Evolutionary conservation across 768 basidiomycete species (phyloP).

Genomic region (Trametes cubensis): DNA sequence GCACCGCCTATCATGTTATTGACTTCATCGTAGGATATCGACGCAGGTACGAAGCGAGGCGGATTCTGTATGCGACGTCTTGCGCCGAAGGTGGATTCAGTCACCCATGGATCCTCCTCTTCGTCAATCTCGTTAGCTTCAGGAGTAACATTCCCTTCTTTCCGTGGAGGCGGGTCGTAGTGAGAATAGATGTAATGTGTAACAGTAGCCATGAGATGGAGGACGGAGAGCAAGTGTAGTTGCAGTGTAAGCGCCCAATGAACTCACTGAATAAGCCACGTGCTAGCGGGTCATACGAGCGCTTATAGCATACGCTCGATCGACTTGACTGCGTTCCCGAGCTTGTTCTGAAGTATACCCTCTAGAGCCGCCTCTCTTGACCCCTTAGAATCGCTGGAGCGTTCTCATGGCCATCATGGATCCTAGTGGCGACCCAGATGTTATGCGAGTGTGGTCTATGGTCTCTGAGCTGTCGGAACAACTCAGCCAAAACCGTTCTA

Average conservation of each 20-base stretch:
- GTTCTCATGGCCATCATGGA: constrained; percentile 58
- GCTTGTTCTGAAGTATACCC: no score
- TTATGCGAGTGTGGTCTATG: constrained; percentile 62
- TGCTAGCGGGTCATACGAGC: neutral
- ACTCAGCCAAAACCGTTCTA: constrained; percentile 73
- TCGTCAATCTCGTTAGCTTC: constrained; percentile 43
- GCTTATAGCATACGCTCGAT: neutral
- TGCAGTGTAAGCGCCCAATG: neutral
- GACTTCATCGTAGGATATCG: constrained; percentile 48
- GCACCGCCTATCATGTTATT: constrained; percentile 35
- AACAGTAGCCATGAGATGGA: constrained; percentile 36
- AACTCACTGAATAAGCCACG: neutral
- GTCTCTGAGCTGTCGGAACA: constrained; percentile 85
- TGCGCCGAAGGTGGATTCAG: constrained; percentile 44
- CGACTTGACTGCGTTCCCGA: no score
- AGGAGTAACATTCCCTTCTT: neutral
- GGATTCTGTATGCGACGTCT: constrained; percentile 39
- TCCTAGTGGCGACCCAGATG: constrained; percentile 53
- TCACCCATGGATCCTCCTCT: constrained; percentile 43
- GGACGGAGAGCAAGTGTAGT: neutral
- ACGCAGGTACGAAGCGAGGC: constrained; percentile 65
- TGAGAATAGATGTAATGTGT: constrained; percentile 48
- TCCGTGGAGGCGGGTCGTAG: constrained; percentile 49
- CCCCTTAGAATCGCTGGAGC: neutral
- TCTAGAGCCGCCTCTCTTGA: no score